phyloP scores from a whole-genome alignment of 768 basidiomycete species.

The Tulasnella sp. region DNA sequence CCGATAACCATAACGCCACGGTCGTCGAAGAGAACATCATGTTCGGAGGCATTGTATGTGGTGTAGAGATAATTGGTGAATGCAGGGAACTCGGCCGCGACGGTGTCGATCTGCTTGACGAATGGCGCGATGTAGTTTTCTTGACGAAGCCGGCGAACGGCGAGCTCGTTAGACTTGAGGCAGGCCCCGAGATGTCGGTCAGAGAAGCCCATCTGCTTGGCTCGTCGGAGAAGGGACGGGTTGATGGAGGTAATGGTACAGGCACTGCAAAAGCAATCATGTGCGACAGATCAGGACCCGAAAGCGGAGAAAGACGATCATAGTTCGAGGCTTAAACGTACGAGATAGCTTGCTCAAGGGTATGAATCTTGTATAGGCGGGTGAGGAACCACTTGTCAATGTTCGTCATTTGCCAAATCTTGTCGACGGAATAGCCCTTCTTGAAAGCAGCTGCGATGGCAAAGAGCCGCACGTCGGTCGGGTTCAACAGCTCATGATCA shows the following conservation, averaged over 20 bases:
- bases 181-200: slow-evolving; percentile 80
- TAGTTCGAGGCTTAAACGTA: slow-evolving; percentile 39
- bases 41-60: slow-evolving; percentile 93
- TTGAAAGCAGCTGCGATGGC: slow-evolving; percentile 92
- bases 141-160: slow-evolving; percentile 81
- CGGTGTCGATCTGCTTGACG: slow-evolving; percentile 98
- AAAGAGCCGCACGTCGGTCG: slow-evolving; percentile 95
- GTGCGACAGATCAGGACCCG: not conserved
- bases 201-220: slow-evolving; percentile 94
- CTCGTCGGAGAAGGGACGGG: slow-evolving; percentile 55
- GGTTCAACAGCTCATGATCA: slow-evolving; percentile 87
- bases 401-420: slow-evolving; percentile 95
- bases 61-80: slow-evolving; percentile 99
- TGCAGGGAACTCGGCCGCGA: slow-evolving; percentile 97
- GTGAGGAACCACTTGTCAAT: slow-evolving; percentile 99
- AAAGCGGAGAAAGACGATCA: not conserved
- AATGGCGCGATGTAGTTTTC: slow-evolving; percentile 78
- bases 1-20: slow-evolving; percentile 95
- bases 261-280: slow-evolving; percentile 35
- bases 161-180: slow-evolving; percentile 85
- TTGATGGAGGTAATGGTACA: slow-evolving; percentile 60
- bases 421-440: slow-evolving; percentile 87
- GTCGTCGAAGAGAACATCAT: slow-evolving; percentile 84
- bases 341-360: slow-evolving; percentile 71
- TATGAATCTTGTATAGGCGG: slow-evolving; percentile 73